Conservation (phyloP, 179 eudicot genomes). For the Beta corolliflora region DNA sequence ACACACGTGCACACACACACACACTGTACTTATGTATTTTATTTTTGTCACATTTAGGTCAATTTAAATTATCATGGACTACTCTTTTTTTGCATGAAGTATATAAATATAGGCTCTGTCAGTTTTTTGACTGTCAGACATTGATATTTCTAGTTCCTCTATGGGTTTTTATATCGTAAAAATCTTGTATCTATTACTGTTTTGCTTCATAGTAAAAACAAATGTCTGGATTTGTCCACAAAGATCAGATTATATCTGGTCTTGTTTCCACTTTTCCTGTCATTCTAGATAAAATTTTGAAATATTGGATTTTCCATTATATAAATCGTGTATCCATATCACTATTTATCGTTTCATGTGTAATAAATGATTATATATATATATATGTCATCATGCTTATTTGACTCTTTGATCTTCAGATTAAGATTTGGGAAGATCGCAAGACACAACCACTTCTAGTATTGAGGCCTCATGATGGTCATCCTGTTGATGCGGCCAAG, state of each 20-base stretch:
- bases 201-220: neutral
- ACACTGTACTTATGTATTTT: neutral
- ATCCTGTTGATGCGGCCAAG: slow-evolving; percentile 88
- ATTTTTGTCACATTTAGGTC: neutral
- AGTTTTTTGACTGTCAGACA: neutral
- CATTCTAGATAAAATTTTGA: too few relatives aligned
- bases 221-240: neutral
- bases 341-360: neutral
- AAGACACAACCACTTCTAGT: slow-evolving; percentile 72
- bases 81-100: neutral
- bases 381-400: neutral
- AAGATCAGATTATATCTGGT: too few relatives aligned
- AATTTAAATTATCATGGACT: neutral
- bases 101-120: neutral
- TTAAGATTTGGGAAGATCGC: slow-evolving; percentile 98
- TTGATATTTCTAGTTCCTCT: neutral
- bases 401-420: slow-evolving; percentile 41
- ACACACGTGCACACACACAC: too few relatives aligned
- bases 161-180: neutral
- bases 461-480: slow-evolving; percentile 87
- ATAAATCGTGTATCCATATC: too few relatives aligned
- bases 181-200: neutral
- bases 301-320: too few relatives aligned
- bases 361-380: neutral
- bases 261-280: too few relatives aligned